Base-by-base conservation (phyloP, 495 filamentous ascomycete genomes). In the Xylaria palmicola region DNA sequence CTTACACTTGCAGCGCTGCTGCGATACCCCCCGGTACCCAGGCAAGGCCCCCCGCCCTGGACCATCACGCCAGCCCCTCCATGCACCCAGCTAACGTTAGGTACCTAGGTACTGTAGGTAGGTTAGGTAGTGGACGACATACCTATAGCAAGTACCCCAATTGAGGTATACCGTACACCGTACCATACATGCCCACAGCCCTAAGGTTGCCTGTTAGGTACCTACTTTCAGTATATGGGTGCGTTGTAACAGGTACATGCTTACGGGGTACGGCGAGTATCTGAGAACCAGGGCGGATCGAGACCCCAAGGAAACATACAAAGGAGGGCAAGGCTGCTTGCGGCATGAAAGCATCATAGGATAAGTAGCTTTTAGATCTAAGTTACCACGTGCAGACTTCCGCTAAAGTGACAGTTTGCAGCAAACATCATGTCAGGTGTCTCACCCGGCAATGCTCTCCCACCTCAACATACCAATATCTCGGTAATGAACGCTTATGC, bases 301-400 rank as follows among this genome's bases (percentile, higher is more conserved):
- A 34, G 5, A 34, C 10, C 32, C 10, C 5, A 10, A 10, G 32
- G 12, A 7, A 55, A 56, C 15, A 43, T 3, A 51, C 48, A 51
- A 44, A 43, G 37, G 39, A 39, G 34, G 6, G n/a, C 3, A 24
- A 37, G 1, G 57, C 57, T 49, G 57, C 37, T 60, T 60, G 57
- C 57, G 45, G 56, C 27, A 37, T 20, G 36, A 39, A 15, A 13
- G 10, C 40, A 37, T 19, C 29, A 47, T 37, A 17, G 12, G 4
- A 20, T 24, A 34, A 29, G 57, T 44, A n/a, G n/a, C n/a, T n/a
- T n/a, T n/a, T 39, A 36, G 32, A 13, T 6, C 32, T 6, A 13
- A 6, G 13, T 6, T 52, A 19, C 27, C 36, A 52, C 29, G 26
- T 51, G 47, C 19, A 19, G 20, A 4, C 36, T 30, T 32, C 54